These are phyloP conservation scores for Neopestalotiopsis rosae DNA, from an alignment of 2,329 filamentous ascomycete genomes.

Conservation along the genomic window DNA sequence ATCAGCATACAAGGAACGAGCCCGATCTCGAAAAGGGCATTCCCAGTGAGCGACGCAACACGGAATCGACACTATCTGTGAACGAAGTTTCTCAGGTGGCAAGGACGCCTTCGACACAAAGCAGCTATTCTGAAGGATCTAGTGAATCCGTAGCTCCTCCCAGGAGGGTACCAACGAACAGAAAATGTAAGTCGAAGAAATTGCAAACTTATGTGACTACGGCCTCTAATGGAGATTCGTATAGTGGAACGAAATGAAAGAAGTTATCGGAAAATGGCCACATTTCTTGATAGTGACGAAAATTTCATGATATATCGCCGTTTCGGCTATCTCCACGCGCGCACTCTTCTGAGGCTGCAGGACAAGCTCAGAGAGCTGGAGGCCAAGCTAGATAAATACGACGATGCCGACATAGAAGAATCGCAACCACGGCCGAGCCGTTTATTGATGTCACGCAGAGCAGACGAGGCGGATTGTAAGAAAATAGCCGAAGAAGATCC, in stretches of 20 bases:
- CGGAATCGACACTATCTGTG: not conserved
- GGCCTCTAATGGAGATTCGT: no score
- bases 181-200: not conserved
- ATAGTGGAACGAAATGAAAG: not conserved
- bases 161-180: no score
- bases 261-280: constrained; percentile 4
- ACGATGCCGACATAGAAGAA: no score
- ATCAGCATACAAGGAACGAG: no score
- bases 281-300: constrained; percentile 15
- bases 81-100: not conserved
- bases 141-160: no score
- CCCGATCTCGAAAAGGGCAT: not conserved
- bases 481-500: not conserved
- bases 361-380: not conserved
- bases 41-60: not conserved
- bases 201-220: no score
- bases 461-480: not conserved
- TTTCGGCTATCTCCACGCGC: constrained; percentile 1
- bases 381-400: not conserved
- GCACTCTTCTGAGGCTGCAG: not conserved
- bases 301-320: constrained; percentile 17
- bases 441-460: not conserved
- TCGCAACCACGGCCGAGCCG: no score
- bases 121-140: not conserved
- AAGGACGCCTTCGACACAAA: not conserved